phyloP scores from a whole-genome alignment of 2,329 filamentous ascomycete species.

The Exophiala alcalophila region DNA sequence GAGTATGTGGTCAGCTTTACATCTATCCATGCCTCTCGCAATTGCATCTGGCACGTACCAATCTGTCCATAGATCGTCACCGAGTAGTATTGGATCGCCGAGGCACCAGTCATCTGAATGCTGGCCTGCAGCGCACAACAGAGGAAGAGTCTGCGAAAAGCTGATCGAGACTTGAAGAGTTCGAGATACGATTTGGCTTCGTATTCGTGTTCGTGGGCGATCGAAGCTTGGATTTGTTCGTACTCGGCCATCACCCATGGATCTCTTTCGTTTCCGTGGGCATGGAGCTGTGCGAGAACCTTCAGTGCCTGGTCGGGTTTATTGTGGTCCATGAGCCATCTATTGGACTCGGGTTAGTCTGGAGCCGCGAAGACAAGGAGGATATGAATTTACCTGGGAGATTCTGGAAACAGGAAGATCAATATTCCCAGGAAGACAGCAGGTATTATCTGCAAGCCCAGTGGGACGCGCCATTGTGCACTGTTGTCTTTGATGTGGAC shows the following conservation, averaged over 20 bases:
- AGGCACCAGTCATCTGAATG: conserved; percentile 73
- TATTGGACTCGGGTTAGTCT: conserved; percentile 49
- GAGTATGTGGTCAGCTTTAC: too few species aligned
- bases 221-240: conserved; percentile 65
- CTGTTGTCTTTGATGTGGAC: conserved; percentile 49
- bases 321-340: conserved; percentile 72
- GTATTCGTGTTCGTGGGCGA: conserved; percentile 64
- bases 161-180: conserved; percentile 63
- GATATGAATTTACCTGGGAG: conserved; percentile 33
- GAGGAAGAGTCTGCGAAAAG: conserved; percentile 69
- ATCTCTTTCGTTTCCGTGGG: conserved; percentile 64
- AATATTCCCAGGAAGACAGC: conserved; percentile 62
- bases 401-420: conserved; percentile 70
- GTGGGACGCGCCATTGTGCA: conserved; percentile 60
- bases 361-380: conserved; percentile 11
- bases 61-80: conserved; percentile 66
- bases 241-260: conserved; percentile 71
- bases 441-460: conserved; percentile 70
- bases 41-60: too few species aligned
- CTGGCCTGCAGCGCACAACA: conserved; percentile 67
- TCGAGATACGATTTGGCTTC: conserved; percentile 69
- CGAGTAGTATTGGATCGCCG: conserved; percentile 72
- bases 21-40: too few species aligned
- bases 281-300: conserved; percentile 67
- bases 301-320: conserved; percentile 61